Evolutionary conservation across 139 green algal species (phyloP).

Genomic region (Coelastrella sp.): DNA sequence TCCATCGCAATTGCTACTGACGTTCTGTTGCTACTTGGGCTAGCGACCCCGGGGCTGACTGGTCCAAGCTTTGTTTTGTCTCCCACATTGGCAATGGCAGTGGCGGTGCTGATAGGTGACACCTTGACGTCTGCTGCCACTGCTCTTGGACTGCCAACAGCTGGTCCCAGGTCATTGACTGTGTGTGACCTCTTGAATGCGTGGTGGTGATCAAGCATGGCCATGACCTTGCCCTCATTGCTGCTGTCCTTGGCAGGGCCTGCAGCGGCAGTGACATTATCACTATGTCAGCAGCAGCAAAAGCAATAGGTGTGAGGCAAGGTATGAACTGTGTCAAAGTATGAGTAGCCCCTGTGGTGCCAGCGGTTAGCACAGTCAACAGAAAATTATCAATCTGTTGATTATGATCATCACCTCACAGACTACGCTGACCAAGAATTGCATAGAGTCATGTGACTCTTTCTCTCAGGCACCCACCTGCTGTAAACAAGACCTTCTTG

Average conservation of each 20-base stretch:
- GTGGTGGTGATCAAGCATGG: constrained; percentile 24
- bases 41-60: neutral
- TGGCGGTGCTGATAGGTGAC: neutral
- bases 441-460: neutral
- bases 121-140: neutral
- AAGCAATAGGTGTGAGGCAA: too few species aligned
- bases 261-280: neutral
- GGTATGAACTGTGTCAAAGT: too few species aligned
- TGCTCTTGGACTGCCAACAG: neutral
- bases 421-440: neutral
- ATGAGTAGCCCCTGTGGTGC: too few species aligned
- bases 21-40: neutral
- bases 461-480: neutral
- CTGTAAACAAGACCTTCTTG: neutral
- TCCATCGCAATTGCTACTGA: neutral
- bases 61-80: neutral
- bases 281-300: too few species aligned
- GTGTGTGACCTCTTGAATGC: constrained; percentile 24
- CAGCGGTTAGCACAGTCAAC: too few species aligned
- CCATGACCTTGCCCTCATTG: neutral
- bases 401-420: neutral
- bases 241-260: neutral
- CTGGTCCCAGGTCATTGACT: neutral
- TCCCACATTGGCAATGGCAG: neutral
- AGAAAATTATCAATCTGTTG: too few species aligned